A percentile compares a stretch with the other conserved stretches of the same genome.
phyloP scores from a whole-genome alignment of 805 yeast genomes.

The Metschnikowia cerradonensis region DNA sequence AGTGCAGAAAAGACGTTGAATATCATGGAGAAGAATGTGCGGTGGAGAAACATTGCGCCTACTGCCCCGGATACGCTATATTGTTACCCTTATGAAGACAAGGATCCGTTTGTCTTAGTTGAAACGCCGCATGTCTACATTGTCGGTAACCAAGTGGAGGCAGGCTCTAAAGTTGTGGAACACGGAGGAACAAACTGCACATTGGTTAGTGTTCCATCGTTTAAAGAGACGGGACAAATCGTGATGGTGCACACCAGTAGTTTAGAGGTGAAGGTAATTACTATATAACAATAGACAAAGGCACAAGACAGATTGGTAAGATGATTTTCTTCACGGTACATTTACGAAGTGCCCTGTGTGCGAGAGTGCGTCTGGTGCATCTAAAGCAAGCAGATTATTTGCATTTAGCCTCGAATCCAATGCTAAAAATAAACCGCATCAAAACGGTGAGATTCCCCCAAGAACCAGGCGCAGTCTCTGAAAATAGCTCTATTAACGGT shows the following conservation, averaged over 20 bases:
- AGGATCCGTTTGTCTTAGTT: conserved; percentile 76
- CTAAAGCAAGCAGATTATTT: neutral
- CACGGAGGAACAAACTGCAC: conserved; percentile 37
- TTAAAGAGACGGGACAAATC: conserved; percentile 58
- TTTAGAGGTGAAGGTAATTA: conserved; percentile 51
- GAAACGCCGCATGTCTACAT: conserved; percentile 85
- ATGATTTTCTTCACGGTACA: neutral
- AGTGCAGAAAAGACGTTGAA: conserved; percentile 9
- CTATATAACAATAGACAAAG: conserved; percentile 14
- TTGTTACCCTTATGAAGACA: conserved; percentile 74
- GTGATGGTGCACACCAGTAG: conserved; percentile 59
- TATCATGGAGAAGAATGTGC: conserved; percentile 58
- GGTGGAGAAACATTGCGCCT: conserved; percentile 87
- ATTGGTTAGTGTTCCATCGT: conserved; percentile 67
- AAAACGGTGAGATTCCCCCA: neutral
- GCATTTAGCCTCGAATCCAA: neutral
- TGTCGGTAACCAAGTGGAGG: conserved; percentile 77
- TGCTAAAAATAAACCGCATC: neutral
- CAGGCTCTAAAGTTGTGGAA: conserved; percentile 42
- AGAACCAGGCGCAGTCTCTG: neutral
- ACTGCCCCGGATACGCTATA: conserved; percentile 95
- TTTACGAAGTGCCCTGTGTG: neutral
- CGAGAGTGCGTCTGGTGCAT: neutral
- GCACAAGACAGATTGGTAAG: neutral
- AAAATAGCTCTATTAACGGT: neutral